phyloP scores from a whole-genome alignment of 2,329 filamentous ascomycete species.

The Curvularia sp. region DNA sequence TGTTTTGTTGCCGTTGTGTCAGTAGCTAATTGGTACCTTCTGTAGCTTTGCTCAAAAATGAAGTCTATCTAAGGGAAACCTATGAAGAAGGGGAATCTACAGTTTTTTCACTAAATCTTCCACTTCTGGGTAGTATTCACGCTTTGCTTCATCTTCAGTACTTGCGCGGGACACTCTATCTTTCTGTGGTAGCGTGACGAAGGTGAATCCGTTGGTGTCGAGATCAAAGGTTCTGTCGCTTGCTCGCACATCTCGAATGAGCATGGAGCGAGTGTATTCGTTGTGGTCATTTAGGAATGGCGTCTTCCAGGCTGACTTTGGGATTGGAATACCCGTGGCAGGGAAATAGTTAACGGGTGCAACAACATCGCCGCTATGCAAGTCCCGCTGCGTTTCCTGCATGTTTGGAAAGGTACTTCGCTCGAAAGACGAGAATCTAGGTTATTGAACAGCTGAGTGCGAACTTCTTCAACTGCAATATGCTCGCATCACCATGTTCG shows the following conservation, averaged over 20 bases:
- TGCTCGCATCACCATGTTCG: background rate
- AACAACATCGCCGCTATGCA: slow-evolving; percentile 16
- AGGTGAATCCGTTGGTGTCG: slow-evolving; percentile 46
- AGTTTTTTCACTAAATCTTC: slow-evolving; percentile 22
- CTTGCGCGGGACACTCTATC: slow-evolving; percentile 15
- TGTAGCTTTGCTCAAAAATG: background rate
- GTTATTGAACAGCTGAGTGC: background rate
- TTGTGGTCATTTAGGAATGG: slow-evolving; percentile 20
- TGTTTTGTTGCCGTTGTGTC: background rate
- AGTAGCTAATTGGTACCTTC: background rate
- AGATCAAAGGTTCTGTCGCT: slow-evolving; percentile 50
- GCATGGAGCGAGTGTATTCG: slow-evolving; percentile 32
- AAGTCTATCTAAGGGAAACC: background rate
- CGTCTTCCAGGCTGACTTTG: slow-evolving; percentile 23
- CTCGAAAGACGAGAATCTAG: background rate
- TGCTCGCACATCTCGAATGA: slow-evolving; percentile 55
- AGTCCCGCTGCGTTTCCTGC: slow-evolving; percentile 2
- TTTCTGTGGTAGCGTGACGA: slow-evolving; percentile 22
- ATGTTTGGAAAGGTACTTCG: background rate
- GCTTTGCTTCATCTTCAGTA: slow-evolving; percentile 22
- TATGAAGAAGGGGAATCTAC: slow-evolving; percentile 8
- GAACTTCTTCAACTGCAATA: background rate
- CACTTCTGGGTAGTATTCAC: slow-evolving; percentile 29
- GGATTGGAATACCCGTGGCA: slow-evolving; percentile 20
- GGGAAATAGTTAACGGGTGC: slow-evolving; percentile 33